Percentiles rank a stretch among this genome's conserved stretches.
phyloP scores from a whole-genome alignment of 1,139 yeast genomes.

The Saccharomyces hybrid region DNA sequence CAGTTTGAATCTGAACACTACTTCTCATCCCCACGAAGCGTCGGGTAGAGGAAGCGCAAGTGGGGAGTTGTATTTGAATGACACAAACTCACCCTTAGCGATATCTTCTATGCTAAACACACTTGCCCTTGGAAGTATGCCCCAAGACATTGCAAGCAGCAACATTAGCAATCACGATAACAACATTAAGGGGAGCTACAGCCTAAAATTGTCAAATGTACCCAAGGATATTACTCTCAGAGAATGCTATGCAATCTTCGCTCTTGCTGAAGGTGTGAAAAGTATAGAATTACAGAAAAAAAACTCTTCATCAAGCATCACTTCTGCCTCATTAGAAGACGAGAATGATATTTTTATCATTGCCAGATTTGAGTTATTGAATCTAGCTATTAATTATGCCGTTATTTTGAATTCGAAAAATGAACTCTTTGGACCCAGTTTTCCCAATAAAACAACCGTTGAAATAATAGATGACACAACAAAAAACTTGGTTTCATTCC shows the following conservation, averaged over 20 bases:
- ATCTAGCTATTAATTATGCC: constrained; percentile 66
- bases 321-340: constrained; percentile 3
- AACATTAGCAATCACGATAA: neutral
- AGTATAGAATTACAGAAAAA: constrained; percentile 47
- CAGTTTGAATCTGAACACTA: constrained; percentile 12
- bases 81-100: constrained; percentile 23
- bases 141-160: neutral
- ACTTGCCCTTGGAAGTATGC: constrained; percentile 14
- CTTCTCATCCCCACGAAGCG: neutral
- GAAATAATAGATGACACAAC: constrained; percentile 40
- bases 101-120: constrained; percentile 27
- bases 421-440: constrained; percentile 53
- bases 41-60: constrained; percentile 9
- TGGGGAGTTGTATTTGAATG: constrained; percentile 3
- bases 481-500: constrained; percentile 25
- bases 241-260: constrained; percentile 71
- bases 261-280: constrained; percentile 70
- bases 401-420: constrained; percentile 56
- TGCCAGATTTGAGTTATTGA: constrained; percentile 59
- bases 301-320: constrained; percentile 7
- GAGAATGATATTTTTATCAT: constrained; percentile 29
- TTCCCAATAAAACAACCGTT: constrained; percentile 43
- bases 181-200: constrained; percentile 20
- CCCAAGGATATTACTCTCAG: constrained; percentile 69
- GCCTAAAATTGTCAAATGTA: constrained; percentile 43